Base-by-base conservation (phyloP, 208 protist species). In the Wallacemonas sp. region DNA sequence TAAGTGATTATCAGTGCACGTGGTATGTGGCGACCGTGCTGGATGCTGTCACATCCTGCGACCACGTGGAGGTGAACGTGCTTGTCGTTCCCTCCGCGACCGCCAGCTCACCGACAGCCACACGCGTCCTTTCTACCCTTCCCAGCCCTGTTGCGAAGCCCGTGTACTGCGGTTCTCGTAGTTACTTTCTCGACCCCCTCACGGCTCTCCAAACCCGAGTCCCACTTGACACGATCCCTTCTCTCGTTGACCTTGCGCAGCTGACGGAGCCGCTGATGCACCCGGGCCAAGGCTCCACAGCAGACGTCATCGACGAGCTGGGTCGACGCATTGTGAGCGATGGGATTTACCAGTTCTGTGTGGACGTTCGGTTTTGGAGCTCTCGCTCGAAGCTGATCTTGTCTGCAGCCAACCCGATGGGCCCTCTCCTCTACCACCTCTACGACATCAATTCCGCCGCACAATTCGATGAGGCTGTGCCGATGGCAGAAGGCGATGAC, bases 101-200 rank as follows among this genome's bases (percentile, higher is more conserved):
- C 21, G 6, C 22, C n/a, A n/a, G n/a, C n/a, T n/a, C n/a, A n/a
- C n/a, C n/a, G n/a, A n/a, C n/a, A n/a, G n/a, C n/a, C n/a, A n/a
- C n/a, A n/a, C n/a, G n/a, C n/a, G n/a, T n/a, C n/a, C n/a, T n/a
- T n/a, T n/a, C n/a, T n/a, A n/a, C n/a, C n/a, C n/a, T n/a, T n/a
- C n/a, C n/a, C n/a, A n/a, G n/a, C n/a, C n/a, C n/a, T n/a, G n/a
- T n/a, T n/a, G n/a, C n/a, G n/a, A 36, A 76, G 45, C 33, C 54
- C 5, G 54, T 81, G 28, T 82, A 75, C 64, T 83, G 77, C 49
- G 77, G 77, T 66, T 75, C 77, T 1, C 68, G 72, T 24, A 70
- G 65, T 27, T 66, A 69, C 67, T 83, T 79, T 41, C 54, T 79
- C 60, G 77, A 79, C 34, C 77, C 77, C 22, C 75, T 83, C 33